A percentile compares a stretch with the other conserved stretches of the same genome.
These are phyloP conservation scores for Chrysoporthe austroafricana DNA, from an alignment of 2,329 filamentous ascomycete species.

Conservation along the genomic window DNA sequence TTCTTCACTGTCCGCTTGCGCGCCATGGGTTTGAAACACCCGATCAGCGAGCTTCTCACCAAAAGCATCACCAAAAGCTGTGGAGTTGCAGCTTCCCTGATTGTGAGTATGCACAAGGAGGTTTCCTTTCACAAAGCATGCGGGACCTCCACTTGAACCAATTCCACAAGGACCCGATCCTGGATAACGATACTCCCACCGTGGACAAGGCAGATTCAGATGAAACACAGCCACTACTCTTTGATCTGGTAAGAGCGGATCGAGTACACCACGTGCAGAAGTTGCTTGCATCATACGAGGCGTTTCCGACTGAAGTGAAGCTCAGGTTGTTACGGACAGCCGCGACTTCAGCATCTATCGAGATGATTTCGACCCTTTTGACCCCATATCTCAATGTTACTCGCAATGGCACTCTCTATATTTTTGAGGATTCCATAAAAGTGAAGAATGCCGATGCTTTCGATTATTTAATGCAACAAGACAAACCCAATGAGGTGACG, in stretches of 20 bases:
- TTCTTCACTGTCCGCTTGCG: background rate
- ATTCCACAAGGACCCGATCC: background rate
- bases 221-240: background rate
- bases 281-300: background rate
- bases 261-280: background rate
- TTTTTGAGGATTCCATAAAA: background rate
- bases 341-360: background rate
- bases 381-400: rapidly evolving
- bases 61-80: background rate
- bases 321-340: background rate
- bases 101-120: background rate
- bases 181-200: background rate
- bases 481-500: rapidly evolving
- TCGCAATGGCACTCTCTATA: rapidly evolving
- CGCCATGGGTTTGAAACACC: background rate
- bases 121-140: background rate
- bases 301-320: background rate
- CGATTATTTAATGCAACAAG: background rate
- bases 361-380: background rate
- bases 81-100: background rate
- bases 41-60: background rate
- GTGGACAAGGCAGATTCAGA: background rate
- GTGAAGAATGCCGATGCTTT: background rate
- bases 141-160: background rate
- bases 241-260: background rate